Percentiles rank a stretch among this genome's conserved stretches.
phyloP scores from a whole-genome alignment of 1,284 basidiomycete genomes.

The Malassezia slooffiae region DNA sequence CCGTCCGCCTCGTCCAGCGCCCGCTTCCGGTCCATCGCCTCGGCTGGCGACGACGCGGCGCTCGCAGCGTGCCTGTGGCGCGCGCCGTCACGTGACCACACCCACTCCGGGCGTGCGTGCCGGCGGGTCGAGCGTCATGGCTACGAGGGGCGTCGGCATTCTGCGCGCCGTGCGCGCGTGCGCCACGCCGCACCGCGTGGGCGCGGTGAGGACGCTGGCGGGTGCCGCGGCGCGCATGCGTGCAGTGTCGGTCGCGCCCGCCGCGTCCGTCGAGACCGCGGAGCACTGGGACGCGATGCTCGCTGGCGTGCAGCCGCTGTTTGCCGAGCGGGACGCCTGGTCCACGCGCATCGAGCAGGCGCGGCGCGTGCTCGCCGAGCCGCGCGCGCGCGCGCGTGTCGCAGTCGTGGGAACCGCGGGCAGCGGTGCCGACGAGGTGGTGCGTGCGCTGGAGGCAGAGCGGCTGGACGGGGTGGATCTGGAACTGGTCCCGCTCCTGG shows the following conservation, averaged over 20 bases:
- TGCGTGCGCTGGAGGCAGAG: slow-evolving; percentile 20
- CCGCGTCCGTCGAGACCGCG: no score
- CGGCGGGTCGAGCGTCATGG: not conserved
- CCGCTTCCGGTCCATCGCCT: slow-evolving; percentile 28
- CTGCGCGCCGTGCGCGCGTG: no score
- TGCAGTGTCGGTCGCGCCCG: no score
- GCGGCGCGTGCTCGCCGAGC: no score
- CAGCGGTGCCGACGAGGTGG: not conserved
- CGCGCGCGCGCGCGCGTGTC: no score
- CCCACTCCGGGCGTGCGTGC: not conserved
- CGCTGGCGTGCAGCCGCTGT: no score
- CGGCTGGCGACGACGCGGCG: slow-evolving; percentile 3
- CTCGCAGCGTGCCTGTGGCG: not conserved
- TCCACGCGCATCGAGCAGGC: no score
- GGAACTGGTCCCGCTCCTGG: slow-evolving; percentile 17
- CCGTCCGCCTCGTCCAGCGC: slow-evolving; percentile 14
- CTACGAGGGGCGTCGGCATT: no score
- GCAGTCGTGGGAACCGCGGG: slow-evolving; percentile 5
- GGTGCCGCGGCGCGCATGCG: no score
- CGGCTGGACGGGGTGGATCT: slow-evolving; percentile 21
- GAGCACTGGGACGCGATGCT: no score
- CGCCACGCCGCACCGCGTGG: not conserved
- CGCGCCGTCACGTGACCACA: not conserved
- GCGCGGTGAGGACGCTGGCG: no score
- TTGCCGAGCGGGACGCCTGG: no score